Base-by-base conservation (phyloP, 2,329 filamentous ascomycete species). In the Diplodia sapinea region DNA sequence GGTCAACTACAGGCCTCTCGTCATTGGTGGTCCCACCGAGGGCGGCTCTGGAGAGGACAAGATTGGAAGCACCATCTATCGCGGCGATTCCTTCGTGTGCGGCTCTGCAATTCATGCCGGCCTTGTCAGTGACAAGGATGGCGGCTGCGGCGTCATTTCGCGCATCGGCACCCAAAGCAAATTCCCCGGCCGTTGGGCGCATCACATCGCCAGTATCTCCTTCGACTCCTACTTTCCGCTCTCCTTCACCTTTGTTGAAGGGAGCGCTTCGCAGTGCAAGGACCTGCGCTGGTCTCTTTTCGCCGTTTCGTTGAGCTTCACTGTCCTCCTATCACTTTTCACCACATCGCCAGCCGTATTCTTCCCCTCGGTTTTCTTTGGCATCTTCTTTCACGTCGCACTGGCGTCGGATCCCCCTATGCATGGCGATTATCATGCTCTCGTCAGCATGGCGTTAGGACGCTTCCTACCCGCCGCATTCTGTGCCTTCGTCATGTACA, bases 221-320 rank as follows among this genome's bases (percentile, higher is more conserved):
- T 99, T 99, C 75, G 87, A 93, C 70, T 94, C 93, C 0, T 93
- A 92, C 71, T 99, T 99, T 73, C 95, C 95, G 0, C 89, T 92
- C 36, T 90, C 93, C 0, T 97, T 92, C 77, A 87, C 87, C 20
- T 98, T 99, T 72, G 80, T 91, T 4, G 79, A 83, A 4, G 85
- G 85, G 38, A 84, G 93, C 7, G 79, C 85, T 15, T 91, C 92
- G 73, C 85, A 88, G 61, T 89, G 92, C 17, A 84, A 85, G 66
- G 95, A 98, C 77, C 86, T 91, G 68, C 86, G 94, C 54, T 99
- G 95, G 95, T 85, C 90, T 1, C 81, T 97, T 3, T 85, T 99
- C 11, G 91, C 87, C 17, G 86, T 98, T 8, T 96, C 93, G 0
- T 84, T 94, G 29, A 87, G 88, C 62, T 96, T 96, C 72, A 92